Evolutionary conservation across 371 early-diverging fungal genomes (phyloP), one percentile per base, ranked within the genome.

Genomic region (Mortierella sp.): DNA sequence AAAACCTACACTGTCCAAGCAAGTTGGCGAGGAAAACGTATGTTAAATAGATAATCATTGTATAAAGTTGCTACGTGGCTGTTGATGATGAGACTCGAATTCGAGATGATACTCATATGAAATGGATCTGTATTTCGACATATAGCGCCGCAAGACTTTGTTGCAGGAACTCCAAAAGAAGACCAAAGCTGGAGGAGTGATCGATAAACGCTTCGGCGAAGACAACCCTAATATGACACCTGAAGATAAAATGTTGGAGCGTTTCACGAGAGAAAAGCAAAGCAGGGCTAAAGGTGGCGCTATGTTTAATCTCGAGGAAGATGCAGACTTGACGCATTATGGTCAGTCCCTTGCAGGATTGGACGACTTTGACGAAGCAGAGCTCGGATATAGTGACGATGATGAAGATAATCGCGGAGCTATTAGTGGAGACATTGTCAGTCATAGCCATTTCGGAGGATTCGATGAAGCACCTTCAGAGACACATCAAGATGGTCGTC

Each of bases 191-290:
- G 93, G 94, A 64, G 93, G 92, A 26, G 85, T 99, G 45, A 89
- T 96, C 43, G 99, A 99, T 87, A 88, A 93, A 42, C 95, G 99
- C 70, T 96, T 99, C 83, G 99, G 98, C 81, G 99, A 98, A 82
- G 92, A 92, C 78, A 90, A 97, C 71, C 89, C 94, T 19, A 87
- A 82, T 32, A 85, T 98, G 91, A 93, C 96, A 37, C 88, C 94
- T 2, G 98, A 99, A 86, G 99, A 99, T 65, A 96, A 94, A 75
- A 96, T 98, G 97, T 72, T 97, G 85, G 92, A 92, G 83, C 90
- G 98, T 76, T 97, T 96, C 83, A 93, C 96, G n/a, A 85, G 84
- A 54, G 97, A 98, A 85, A 89, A 64, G 56, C 71, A 84, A 64
- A 75, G 72, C 65, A 66, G 66, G 47, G 68, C 81, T 43, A 76